These are phyloP conservation scores for Microcera coccophila DNA, from an alignment of 2,329 filamentous ascomycete species.

Conservation along the genomic window DNA sequence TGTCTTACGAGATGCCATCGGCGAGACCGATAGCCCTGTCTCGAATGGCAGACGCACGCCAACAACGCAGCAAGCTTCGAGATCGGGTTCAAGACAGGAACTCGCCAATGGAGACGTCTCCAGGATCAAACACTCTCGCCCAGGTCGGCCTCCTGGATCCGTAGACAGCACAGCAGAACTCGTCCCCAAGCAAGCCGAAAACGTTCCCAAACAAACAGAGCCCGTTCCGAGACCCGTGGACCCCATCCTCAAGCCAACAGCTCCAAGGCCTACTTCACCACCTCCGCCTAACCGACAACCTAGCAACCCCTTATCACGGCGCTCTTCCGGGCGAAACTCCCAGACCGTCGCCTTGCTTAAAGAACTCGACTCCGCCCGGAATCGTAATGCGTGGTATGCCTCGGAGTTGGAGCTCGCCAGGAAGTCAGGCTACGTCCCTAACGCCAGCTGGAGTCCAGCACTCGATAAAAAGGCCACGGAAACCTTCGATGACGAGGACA, in stretches of 20 bases:
- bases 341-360: slow-evolving; percentile 74
- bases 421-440: slow-evolving; percentile 81
- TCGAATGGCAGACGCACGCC: slow-evolving; percentile 63
- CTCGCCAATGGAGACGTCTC: slow-evolving; percentile 23
- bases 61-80: slow-evolving; percentile 46
- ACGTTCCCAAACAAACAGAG: no score
- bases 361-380: slow-evolving; percentile 80
- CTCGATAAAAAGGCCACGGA: slow-evolving; percentile 75
- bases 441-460: slow-evolving; percentile 63
- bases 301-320: slow-evolving; percentile 56
- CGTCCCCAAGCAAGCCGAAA: slow-evolving; percentile 25
- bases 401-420: slow-evolving; percentile 89
- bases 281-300: slow-evolving; percentile 55
- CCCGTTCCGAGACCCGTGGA: no score
- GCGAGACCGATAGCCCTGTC: slow-evolving; percentile 48
- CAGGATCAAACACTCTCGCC: slow-evolving; percentile 34
- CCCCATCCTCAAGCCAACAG: slow-evolving; percentile 39
- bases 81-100: slow-evolving; percentile 37
- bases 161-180: slow-evolving; percentile 65
- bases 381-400: slow-evolving; percentile 92
- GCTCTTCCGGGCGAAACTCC: slow-evolving; percentile 58
- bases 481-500: slow-evolving; percentile 85
- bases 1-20: slow-evolving; percentile 33
- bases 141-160: slow-evolving; percentile 55
- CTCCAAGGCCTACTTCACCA: slow-evolving; percentile 51